Evolutionary conservation across 2,329 filamentous ascomycete species (phyloP), one percentile per base, ranked within the genome.

Genomic region (Fusarium nisikadoi): DNA sequence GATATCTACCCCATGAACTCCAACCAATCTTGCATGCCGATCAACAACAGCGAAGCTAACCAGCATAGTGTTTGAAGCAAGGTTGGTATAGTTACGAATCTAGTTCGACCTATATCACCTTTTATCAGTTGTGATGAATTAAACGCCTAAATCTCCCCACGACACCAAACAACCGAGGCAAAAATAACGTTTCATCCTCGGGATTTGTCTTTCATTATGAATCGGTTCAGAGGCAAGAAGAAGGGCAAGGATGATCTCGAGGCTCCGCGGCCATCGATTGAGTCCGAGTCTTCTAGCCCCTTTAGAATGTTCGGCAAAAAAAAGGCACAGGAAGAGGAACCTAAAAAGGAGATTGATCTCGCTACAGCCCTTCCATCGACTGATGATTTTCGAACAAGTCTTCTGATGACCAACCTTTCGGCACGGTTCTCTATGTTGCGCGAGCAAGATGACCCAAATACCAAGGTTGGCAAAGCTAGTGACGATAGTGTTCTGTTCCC

Each of bases 391-490:
- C 90, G 96, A 63, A 99, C 96, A 7, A 98, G 96, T 85, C 84
- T 99, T 65, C 86, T 99, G 70, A 97, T 99, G 95, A 95, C 94
- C 1, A 95, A 95, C 45, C 87, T 99, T 8, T 98, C 95, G 1
- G 94, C 95, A 17, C 91, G 96, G 11, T 99, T 99, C 81, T 98
- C 95, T 75, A 98, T 98, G 95, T 85, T 98, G 36, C 88, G 94
- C 77, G 95, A 98, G 81, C 95, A 98, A 80, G 95, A 98, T 80
- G 94, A 98, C 77, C 95, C 95, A 2, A 92, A 86, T 70, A 95
- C 94, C 4, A 93, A 94, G 80, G 88, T 98, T 36, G 95, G 95
- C 64, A 98, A 98, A 81, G 95, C 95, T 20, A 96, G 93, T 81
- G 95, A 98, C 79, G 95, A 98, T 81, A 98, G 95, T 74, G 95